Evolutionary conservation across 1,284 basidiomycete species (phyloP).

Genomic region (Xanthoconium separans): DNA sequence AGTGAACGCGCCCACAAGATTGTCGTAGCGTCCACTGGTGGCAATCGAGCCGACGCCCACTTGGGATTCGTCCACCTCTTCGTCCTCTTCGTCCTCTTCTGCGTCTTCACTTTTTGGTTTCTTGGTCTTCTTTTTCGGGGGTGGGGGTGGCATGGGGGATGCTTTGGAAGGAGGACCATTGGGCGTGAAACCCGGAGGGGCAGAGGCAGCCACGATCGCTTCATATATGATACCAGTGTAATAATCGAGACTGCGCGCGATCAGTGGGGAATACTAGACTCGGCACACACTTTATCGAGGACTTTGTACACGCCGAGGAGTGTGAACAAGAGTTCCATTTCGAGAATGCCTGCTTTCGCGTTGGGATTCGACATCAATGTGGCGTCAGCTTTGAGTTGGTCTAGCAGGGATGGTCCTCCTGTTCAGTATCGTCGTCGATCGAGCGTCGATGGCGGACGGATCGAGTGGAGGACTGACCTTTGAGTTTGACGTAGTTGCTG

Average conservation of each 20-base stretch:
- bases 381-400: conserved; percentile 69
- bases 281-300: conserved; percentile 65
- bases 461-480: conserved; percentile 53
- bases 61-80: conserved; percentile 90
- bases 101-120: conserved; percentile 42
- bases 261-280: not conserved
- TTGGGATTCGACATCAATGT: conserved; percentile 68
- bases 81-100: conserved; percentile 78
- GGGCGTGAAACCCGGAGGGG: conserved; percentile 76
- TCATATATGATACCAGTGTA: conserved; percentile 99
- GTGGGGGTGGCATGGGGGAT: conserved; percentile 29
- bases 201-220: conserved; percentile 90
- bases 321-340: conserved; percentile 87
- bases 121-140: conserved; percentile 55
- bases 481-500: conserved; percentile 94
- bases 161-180: conserved; percentile 46
- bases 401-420: conserved; percentile 82
- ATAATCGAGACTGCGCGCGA: conserved; percentile 74
- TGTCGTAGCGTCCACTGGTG: conserved; percentile 95
- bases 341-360: conserved; percentile 85
- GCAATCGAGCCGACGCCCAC: conserved; percentile 98
- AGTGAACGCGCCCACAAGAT: conserved; percentile 93
- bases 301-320: conserved; percentile 85
- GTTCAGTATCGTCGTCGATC: conserved; percentile 2
- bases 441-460: not conserved